Conservation (phyloP, 2,329 filamentous ascomycete genomes). For the Botrytis hyacinthi region DNA sequence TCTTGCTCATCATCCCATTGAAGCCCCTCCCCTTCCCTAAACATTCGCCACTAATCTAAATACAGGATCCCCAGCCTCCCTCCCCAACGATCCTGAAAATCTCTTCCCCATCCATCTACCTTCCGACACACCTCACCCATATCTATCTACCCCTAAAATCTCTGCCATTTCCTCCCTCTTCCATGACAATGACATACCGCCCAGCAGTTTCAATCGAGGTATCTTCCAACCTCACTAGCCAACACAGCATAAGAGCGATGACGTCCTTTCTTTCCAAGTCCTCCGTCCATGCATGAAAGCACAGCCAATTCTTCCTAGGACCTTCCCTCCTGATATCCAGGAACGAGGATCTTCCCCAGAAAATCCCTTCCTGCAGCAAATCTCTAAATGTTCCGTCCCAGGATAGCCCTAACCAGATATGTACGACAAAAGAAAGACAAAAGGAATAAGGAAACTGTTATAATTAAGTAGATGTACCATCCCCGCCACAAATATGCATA, state of each 20-base stretch:
- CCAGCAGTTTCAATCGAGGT: not conserved
- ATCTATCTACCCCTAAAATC: not conserved
- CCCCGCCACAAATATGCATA: constrained; percentile 12
- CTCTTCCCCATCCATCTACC: not conserved
- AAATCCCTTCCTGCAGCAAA: constrained; percentile 6
- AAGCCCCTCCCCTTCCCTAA: not conserved
- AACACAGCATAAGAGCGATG: not conserved
- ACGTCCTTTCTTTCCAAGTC: not conserved
- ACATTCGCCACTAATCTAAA: not conserved
- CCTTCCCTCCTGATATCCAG: not conserved
- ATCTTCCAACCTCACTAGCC: not conserved
- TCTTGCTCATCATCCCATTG: not conserved
- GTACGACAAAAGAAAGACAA: constrained; percentile 13
- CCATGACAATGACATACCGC: not conserved
- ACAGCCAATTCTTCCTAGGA: not conserved
- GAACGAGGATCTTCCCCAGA: constrained; percentile 13
- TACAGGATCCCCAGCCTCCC: not conserved
- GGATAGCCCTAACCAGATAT: constrained; percentile 10
- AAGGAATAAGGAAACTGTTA: not conserved
- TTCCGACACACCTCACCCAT: not conserved
- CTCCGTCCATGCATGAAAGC: not conserved
- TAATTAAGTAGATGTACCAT: constrained; percentile 12
- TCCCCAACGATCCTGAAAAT: not conserved
- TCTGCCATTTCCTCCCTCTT: not conserved
- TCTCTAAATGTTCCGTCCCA: not conserved